phyloP scores from a whole-genome alignment of 2,329 filamentous ascomycete species.

The Pseudogymnoascus verrucosus region DNA sequence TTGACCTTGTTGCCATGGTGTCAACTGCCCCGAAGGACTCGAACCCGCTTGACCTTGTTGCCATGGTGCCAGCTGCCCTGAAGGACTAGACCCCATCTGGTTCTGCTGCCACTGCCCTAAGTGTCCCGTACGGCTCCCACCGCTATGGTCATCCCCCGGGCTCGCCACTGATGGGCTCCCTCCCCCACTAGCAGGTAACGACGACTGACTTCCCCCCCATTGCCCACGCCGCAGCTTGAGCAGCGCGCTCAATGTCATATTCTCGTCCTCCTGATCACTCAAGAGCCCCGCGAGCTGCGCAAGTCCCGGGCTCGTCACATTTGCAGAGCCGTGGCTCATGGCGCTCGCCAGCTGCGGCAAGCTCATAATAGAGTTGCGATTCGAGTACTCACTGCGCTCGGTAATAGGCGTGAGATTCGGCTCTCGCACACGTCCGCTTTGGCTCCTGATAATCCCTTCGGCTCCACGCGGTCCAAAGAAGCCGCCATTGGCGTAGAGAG shows the following conservation, averaged over 20 bases:
- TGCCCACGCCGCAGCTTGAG: constrained; percentile 62
- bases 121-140: constrained; percentile 1
- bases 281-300: constrained; percentile 64
- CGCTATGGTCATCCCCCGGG: constrained; percentile 18
- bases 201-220: constrained; percentile 75
- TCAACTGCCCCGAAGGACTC: constrained; percentile 4
- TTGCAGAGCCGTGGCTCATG: constrained; percentile 31
- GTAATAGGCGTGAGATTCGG: constrained; percentile 95
- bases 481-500: constrained; percentile 64
- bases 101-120: constrained; percentile 1
- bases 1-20: constrained; percentile 19
- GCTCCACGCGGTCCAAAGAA: constrained; percentile 76
- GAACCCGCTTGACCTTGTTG: constrained; percentile 7
- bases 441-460: constrained; percentile 49
- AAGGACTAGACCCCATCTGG: constrained; percentile 16
- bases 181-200: constrained; percentile 40
- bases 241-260: constrained; percentile 67
- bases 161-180: constrained; percentile 28
- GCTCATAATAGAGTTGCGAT: constrained; percentile 82
- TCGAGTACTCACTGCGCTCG: constrained; percentile 91
- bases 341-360: constrained; percentile 44
- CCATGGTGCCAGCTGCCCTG: constrained; percentile 20
- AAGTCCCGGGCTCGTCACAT: constrained; percentile 61
- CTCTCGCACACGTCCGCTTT: constrained; percentile 69
- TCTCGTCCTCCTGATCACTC: constrained; percentile 43